Base-by-base conservation (phyloP, 179 eudicot genomes). In the Spergularia azorica region DNA sequence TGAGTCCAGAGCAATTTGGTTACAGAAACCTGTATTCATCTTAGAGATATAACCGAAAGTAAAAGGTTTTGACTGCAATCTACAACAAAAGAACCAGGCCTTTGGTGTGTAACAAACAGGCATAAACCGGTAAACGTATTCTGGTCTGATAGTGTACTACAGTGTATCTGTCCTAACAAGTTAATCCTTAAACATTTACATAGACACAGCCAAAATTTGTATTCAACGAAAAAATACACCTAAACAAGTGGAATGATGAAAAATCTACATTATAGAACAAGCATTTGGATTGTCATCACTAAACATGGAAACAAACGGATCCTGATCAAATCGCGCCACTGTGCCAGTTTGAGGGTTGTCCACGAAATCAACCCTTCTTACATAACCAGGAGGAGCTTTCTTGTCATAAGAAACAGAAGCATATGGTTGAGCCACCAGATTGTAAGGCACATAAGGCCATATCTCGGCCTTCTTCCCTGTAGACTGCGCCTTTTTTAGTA, bases 401-500 rank as follows among this genome's bases (percentile, higher is more conserved):
- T 88, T 91, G 81, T 91, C 96, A 73, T 90, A 91, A 75, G 87
- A 72, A 72, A 73, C 80, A 6, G 85, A 55, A 20, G 89, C 79
- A 51, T 86, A 91, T 2, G 96, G 91, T 71, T 90, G 90, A 58
- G 96, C 78, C 72, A 91, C 93, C 36, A 90, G 72, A 78, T 88
- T 89, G 81, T 91, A 90, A 2, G 96, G 92, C 46, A 91, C 90
- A 75, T 89, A 91, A 0, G 96, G 96, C 96, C 96, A 91, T 55
- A 88, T 77, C 84, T 91, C 96, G 0, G 90, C 90, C 87, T 84
- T 91, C 74, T 91, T 91, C 64, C 96, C 96, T 67, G 93, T 91
- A 62, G 92, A 81, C 55, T 89, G 77, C 1, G 88, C 95, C 84
- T 85, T 85, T 88, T 87, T 90, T 39, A 92, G 71, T 69, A 90